Evolutionary conservation across 164 flowering plant genomes (phyloP).

Genomic region (Kingdonia uniflora): DNA sequence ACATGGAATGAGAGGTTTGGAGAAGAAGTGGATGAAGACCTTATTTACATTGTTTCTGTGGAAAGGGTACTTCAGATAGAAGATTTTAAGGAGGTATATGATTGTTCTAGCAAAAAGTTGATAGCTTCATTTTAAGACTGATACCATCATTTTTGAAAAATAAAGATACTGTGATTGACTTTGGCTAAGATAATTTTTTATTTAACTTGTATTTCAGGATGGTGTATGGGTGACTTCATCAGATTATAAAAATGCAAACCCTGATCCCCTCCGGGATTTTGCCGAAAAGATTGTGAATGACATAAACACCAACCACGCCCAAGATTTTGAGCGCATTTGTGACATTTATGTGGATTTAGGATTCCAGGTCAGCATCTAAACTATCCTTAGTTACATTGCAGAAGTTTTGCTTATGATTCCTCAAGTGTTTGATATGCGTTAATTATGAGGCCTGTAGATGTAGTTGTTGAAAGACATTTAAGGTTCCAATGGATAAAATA

Average conservation of each 20-base stretch:
- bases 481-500: no score
- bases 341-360: constrained; percentile 53
- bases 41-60: constrained; percentile 41
- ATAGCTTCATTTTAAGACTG: no score
- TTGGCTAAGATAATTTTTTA: background rate
- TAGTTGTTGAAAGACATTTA: no score
- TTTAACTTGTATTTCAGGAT: constrained; percentile 30
- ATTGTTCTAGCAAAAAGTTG: no score
- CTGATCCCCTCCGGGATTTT: constrained; percentile 81
- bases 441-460: no score
- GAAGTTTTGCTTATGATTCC: no score
- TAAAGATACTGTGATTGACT: no score
- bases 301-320: constrained; percentile 54
- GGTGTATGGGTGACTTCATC: constrained; percentile 55
- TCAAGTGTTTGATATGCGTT: no score
- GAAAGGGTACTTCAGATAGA: constrained; percentile 69
- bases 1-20: constrained; percentile 65
- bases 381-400: background rate
- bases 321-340: constrained; percentile 79
- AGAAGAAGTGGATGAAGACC: constrained; percentile 52
- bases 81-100: constrained; percentile 61
- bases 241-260: constrained; percentile 58
- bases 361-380: constrained; percentile 43
- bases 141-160: no score
- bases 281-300: constrained; percentile 65